Conservation (phyloP, 495 filamentous ascomycete species). For the Tuber aestivum region DNA sequence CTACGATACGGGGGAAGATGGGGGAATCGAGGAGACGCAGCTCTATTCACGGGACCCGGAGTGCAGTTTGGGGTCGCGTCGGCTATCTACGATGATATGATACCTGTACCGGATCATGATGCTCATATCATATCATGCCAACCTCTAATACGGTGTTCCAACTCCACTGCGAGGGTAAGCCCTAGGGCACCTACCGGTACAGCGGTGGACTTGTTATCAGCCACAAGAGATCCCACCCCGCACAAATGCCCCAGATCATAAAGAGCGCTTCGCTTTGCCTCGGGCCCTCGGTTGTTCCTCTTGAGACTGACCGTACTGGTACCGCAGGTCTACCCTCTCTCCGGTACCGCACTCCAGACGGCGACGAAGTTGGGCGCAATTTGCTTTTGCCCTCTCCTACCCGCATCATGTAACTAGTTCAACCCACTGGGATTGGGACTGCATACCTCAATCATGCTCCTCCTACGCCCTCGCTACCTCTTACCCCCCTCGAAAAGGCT, state of each 20-base stretch:
- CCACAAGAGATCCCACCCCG: not conserved
- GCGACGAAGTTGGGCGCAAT: not conserved
- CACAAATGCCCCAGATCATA: not conserved
- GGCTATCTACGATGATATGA: not conserved
- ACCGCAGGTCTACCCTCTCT: no score
- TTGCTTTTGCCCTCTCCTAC: not conserved
- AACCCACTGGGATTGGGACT: not conserved
- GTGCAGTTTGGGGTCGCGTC: not conserved
- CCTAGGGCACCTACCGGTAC: not conserved
- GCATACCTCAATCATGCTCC: not conserved
- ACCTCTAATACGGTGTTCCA: not conserved
- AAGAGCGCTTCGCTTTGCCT: not conserved
- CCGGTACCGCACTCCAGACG: not conserved
- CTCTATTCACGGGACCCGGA: not conserved
- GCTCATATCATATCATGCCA: no score
- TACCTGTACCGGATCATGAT: not conserved
- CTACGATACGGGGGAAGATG: not conserved
- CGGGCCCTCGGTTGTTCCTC: not conserved
- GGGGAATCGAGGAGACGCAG: not conserved
- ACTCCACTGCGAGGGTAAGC: not conserved
- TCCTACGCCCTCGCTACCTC: conserved; percentile 6
- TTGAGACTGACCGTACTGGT: not conserved
- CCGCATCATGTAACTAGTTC: not conserved
- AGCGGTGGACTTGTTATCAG: not conserved
- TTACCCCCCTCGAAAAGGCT: conserved; percentile 6